Evolutionary conservation across 805 yeast genomes (phyloP).

Genomic region (Grigorovia jiainica): DNA sequence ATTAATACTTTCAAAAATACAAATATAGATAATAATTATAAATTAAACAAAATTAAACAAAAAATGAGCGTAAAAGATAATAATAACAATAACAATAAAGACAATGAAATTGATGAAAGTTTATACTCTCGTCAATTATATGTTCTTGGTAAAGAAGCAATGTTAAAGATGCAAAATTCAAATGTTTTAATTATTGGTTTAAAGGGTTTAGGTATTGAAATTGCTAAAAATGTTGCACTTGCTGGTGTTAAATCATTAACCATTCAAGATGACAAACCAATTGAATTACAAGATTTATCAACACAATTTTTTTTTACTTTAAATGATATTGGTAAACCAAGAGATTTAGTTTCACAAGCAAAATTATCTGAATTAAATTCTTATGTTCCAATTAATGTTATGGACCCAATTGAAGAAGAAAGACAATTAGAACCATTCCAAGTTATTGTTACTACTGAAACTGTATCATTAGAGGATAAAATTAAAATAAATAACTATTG

Average conservation of each 20-base stretch:
- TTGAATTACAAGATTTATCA: conserved; percentile 63
- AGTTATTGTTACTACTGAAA: conserved; percentile 76
- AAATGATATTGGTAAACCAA: conserved; percentile 63
- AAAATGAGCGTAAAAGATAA: neutral
- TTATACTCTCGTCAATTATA: conserved; percentile 94
- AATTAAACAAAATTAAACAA: neutral
- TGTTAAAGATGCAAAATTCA: conserved; percentile 92
- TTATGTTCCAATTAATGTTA: conserved; percentile 77
- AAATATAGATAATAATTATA: too few relatives aligned
- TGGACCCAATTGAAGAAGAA: conserved; percentile 44
- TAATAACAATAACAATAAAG: conserved; percentile 8
- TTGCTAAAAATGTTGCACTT: conserved; percentile 90
- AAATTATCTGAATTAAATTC: conserved; percentile 75
- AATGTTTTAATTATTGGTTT: conserved; percentile 87
- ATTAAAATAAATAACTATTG: conserved; percentile 66
- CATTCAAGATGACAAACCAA: conserved; percentile 70
- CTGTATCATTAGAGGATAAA: conserved; percentile 59
- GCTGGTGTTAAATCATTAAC: conserved; percentile 95
- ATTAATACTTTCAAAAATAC: too few relatives aligned
- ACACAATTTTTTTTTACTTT: conserved; percentile 77
- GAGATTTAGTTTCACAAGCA: conserved; percentile 63
- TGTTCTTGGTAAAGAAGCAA: conserved; percentile 95
- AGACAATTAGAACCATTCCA: conserved; percentile 48
- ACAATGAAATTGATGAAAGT: conserved; percentile 73
- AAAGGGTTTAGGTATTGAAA: conserved; percentile 89